Evolutionary conservation across 179 eudicot species (phyloP), one percentile per base, ranked within the genome.

Genomic region (Drosera spatulata): DNA sequence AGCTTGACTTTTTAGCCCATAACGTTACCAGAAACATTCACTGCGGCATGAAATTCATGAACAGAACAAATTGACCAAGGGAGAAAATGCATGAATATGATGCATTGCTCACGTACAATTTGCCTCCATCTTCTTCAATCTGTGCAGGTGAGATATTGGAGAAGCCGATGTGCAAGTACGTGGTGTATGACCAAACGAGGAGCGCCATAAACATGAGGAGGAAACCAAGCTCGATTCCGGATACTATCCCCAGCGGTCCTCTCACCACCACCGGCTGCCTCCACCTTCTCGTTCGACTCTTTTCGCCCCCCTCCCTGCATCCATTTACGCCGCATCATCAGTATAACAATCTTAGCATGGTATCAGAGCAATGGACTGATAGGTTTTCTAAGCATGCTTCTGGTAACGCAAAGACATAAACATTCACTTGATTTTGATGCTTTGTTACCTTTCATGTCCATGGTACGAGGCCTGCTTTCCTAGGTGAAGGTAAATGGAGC

Each of bases 191-290:
- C 95, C 90, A 85, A 11, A 56, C 53, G 14, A 86, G 71, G 58
- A 86, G 86, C 39, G 70, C 88, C 5, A 80, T 50, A 63, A 86
- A 86, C 83, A 80, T 77, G 2, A 64, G 1, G 0, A 84, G 41
- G 63, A 84, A 80, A 39, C 73, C 58, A 44, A 86, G 12, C 63
- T 86, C 95, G 46, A 71, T 69, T 79, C 86, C 77, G 49, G 95
- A 69, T 1, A 84, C 80, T 12, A 84, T 79, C 12, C 95, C 96
- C 22, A 88, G 71, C 15, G 91, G 84, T 7, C 95, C 83, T 67
- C 47, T 86, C 39, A 68, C 68, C 3, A 88, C 11, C 53, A 68
- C 77, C 15, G 83, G 90, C 55, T 75, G 61, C 66, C 73, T 75
- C 84, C 80, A 78, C 45, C 37, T 44, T n/a, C 76, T 71, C 10